These are phyloP conservation scores for Ilex aquifolium DNA, from an alignment of 257 asterid species.

Conservation along the genomic window DNA sequence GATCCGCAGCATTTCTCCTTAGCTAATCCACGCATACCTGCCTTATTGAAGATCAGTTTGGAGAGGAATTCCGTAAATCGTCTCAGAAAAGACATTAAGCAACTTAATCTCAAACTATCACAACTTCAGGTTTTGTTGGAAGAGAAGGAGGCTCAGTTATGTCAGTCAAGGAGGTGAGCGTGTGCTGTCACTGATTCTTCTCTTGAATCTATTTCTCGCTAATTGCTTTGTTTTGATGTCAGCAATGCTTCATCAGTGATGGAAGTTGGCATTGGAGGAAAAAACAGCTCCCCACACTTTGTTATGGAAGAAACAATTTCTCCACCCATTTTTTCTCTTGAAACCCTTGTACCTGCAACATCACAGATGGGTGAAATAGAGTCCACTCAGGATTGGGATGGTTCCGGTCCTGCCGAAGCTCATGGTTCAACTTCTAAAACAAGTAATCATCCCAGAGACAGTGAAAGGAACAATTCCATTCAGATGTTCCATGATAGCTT, in stretches of 20 bases:
- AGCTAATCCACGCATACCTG: slow-evolving; percentile 88
- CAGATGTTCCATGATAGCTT: slow-evolving; percentile 24
- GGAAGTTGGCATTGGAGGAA: slow-evolving; percentile 14
- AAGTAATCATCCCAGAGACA: slow-evolving; percentile 25
- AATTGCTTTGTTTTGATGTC: slow-evolving; percentile 20
- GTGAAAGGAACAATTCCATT: slow-evolving; percentile 29
- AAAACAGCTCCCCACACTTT: slow-evolving; percentile 21
- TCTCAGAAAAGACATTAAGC: slow-evolving; percentile 77
- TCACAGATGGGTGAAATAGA: slow-evolving; percentile 33
- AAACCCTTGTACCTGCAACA: slow-evolving; percentile 24
- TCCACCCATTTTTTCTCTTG: slow-evolving; percentile 25
- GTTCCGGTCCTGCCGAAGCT: slow-evolving; percentile 29
- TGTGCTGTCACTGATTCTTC: slow-evolving; percentile 12
- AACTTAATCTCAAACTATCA: slow-evolving; percentile 64
- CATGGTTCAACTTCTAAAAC: slow-evolving; percentile 28
- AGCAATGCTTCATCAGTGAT: slow-evolving; percentile 31
- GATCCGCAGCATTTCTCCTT: slow-evolving; percentile 43
- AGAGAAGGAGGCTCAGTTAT: slow-evolving; percentile 61
- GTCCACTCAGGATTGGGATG: slow-evolving; percentile 22
- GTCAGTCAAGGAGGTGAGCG: slow-evolving; percentile 49
- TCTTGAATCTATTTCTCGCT: slow-evolving; percentile 13
- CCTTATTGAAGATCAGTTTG: slow-evolving; percentile 83
- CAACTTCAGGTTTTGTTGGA: slow-evolving; percentile 63
- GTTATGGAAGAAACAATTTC: slow-evolving; percentile 32
- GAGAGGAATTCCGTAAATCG: slow-evolving; percentile 62